Evolutionary conservation across 495 filamentous ascomycete genomes (phyloP), one percentile per base, ranked within the genome.

Genomic region (Chlorociboria aeruginascens): DNA sequence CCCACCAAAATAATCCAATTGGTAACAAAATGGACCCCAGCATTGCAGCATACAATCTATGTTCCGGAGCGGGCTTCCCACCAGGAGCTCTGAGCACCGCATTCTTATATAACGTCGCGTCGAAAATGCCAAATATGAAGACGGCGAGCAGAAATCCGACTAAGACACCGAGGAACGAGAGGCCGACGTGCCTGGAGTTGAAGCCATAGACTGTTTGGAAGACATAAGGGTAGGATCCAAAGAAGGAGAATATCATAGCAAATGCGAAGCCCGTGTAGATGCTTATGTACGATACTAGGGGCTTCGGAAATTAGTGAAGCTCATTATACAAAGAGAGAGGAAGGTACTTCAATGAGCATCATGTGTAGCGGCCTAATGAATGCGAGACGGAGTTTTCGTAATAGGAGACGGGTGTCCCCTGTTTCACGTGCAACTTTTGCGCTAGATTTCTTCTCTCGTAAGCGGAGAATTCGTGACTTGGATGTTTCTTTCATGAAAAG

Each of bases 171-270:
- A 59, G 29, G 43, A 55, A 59, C 6, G 52, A 45, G 17, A 59
- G 56, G 8, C 52, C 55, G 41, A 58, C 33, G 36, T 48, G 29
- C 14, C 53, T 50, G 32, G 52, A 52, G 43, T 55, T 53, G 50
- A 55, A 59, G 38, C 48, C 42, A 32, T 55, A 59, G 8, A 52
- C 52, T 1, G 25, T 32, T 49, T 55, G 49, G 34, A 50, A 55
- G 37, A 55, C 52, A 43, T 52, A 59, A 30, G 29, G 52, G 45
- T 52, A 53, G n/a, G 52, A 55, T 7, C 46, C 55, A 32, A 58
- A 55, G 45, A 58, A 55, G 17, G 32, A 41, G 37, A 54, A 58
- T 37, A 58, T 50, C 49, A 58, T 50, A 6, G 55, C 55, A 31
- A 52, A 58, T 11, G 48, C 40, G 37, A 54, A 58, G n/a, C 43